Conservation (phyloP, 2,329 filamentous ascomycete species). For the Sporothrix globosa region DNA sequence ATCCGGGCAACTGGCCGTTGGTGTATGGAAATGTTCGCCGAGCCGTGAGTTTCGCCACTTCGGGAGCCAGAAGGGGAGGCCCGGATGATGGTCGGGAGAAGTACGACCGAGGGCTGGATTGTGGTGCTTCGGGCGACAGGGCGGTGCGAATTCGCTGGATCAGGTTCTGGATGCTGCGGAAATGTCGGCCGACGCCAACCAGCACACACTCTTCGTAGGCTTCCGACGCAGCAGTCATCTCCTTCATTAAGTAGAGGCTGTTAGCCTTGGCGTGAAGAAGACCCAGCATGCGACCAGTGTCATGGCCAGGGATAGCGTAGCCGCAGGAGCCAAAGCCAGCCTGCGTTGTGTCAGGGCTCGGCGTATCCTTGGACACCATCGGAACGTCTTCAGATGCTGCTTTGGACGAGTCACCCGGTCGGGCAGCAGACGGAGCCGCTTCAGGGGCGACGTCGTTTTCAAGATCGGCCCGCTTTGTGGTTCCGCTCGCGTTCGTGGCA, state of each 20-base stretch:
- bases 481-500: not conserved
- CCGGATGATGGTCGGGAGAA: conserved; percentile 46
- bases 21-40: conserved; percentile 76
- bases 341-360: conserved; percentile 37
- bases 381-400: not conserved
- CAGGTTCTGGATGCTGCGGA: conserved; percentile 73
- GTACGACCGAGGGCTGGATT: conserved; percentile 29
- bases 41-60: conserved; percentile 80
- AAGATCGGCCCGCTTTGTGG: not conserved
- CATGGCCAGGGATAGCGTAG: conserved; percentile 79
- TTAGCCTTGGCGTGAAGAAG: conserved; percentile 98
- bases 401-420: not conserved
- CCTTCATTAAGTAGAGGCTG: conserved; percentile 88
- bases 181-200: conserved; percentile 75
- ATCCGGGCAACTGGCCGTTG: conserved; percentile 74
- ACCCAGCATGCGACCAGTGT: conserved; percentile 92
- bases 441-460: not conserved
- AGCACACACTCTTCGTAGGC: conserved; percentile 95
- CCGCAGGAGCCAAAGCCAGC: conserved; percentile 74
- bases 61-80: conserved; percentile 79
- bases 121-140: conserved; percentile 55
- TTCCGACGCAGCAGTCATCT: conserved; percentile 76
- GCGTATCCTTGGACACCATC: not conserved
- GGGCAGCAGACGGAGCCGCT: not conserved
- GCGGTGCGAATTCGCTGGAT: conserved; percentile 77